phyloP scores from a whole-genome alignment of 306 rosid species.

The Fragaria iinumae region DNA sequence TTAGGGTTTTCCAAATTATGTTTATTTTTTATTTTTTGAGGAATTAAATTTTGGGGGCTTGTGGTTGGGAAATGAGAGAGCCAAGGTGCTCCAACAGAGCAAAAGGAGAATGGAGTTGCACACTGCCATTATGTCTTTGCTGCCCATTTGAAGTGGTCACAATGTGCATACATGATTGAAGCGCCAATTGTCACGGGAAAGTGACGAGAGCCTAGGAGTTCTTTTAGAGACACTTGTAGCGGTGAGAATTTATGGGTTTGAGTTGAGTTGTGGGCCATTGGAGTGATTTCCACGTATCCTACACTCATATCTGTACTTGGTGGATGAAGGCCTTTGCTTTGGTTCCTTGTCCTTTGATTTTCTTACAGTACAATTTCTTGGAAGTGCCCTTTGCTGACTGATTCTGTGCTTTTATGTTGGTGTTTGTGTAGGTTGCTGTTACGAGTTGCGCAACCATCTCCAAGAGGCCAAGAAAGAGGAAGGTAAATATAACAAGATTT shows the following conservation, averaged over 20 bases:
- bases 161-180: background rate
- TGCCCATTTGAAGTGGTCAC: background rate
- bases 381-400: background rate
- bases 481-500: conserved; percentile 34
- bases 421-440: conserved; percentile 41
- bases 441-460: conserved; percentile 35
- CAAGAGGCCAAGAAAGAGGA: conserved; percentile 64
- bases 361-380: background rate
- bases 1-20: background rate
- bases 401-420: background rate
- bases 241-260: background rate
- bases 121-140: conserved; percentile 1
- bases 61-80: background rate
- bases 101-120: conserved; percentile 2
- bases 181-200: conserved; percentile 7
- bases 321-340: background rate
- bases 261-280: background rate
- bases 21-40: background rate
- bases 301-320: background rate
- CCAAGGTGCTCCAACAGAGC: background rate
- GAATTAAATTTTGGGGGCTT: background rate
- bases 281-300: background rate
- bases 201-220: background rate
- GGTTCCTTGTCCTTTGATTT: background rate
- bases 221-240: background rate